phyloP scores from a whole-genome alignment of 495 filamentous ascomycete genomes.

The Bacidia gigantensis region DNA sequence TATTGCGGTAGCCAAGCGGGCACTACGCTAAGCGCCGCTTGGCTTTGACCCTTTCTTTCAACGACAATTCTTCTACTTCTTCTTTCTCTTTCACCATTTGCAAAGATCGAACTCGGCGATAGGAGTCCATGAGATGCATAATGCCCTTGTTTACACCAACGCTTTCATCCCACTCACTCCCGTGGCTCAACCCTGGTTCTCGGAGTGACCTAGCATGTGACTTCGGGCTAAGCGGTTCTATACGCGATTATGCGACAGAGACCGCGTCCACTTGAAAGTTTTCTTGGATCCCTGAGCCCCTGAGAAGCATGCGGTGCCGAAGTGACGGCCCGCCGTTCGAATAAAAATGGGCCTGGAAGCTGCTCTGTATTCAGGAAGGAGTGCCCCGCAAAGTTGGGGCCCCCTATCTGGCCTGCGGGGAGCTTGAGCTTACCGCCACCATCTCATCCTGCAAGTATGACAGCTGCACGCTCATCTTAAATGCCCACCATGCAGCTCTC shows the following conservation, averaged over 20 bases:
- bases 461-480: not conserved
- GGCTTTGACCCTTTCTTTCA: not conserved
- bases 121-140: not conserved
- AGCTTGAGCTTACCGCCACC: not conserved
- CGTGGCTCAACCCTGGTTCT: not conserved
- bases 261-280: not conserved
- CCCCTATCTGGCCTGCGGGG: not conserved
- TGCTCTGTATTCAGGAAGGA: not conserved
- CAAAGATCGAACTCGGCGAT: not conserved
- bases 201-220: not conserved
- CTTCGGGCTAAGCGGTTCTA: conserved; percentile 2
- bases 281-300: not conserved
- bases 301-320: conserved; percentile 6
- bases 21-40: not conserved
- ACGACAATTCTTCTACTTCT: not conserved
- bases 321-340: conserved; percentile 7
- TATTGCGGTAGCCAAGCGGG: not conserved
- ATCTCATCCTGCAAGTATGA: not conserved
- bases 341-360: not conserved
- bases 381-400: not conserved
- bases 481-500: not conserved
- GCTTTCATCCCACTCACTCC: not conserved
- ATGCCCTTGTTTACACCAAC: not conserved
- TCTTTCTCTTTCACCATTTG: not conserved
- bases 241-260: conserved; percentile 17